Evolutionary conservation across 2,329 filamentous ascomycete genomes (phyloP).

Genomic region (Phyllachora maydis): DNA sequence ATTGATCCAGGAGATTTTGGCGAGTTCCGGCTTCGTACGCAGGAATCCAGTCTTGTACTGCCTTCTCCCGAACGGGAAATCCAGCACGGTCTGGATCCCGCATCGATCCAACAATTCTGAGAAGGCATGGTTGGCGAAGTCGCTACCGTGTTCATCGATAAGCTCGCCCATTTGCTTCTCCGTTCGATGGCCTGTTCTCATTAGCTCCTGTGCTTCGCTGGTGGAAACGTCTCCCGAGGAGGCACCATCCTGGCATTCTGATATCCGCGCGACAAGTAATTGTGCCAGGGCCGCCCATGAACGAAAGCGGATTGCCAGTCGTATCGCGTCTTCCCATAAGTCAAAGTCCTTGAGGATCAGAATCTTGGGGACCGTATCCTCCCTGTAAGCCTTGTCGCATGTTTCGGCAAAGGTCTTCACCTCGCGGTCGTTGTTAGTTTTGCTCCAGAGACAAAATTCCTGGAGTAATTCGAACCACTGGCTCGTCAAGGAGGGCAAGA

Average conservation of each 20-base stretch:
- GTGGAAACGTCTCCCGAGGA: constrained; percentile 12
- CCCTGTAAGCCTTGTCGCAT: constrained; percentile 22
- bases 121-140: constrained; percentile 61
- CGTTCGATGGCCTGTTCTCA: constrained; percentile 21
- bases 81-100: constrained; percentile 46
- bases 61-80: constrained; percentile 46
- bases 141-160: constrained; percentile 43
- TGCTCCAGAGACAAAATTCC: constrained; percentile 28
- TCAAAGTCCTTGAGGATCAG: constrained; percentile 30
- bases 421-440: constrained; percentile 19
- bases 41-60: constrained; percentile 63
- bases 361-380: constrained; percentile 30
- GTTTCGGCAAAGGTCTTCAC: constrained; percentile 23
- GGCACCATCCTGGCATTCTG: constrained; percentile 15
- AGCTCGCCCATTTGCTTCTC: constrained; percentile 24
- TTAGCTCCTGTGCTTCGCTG: constrained; percentile 15
- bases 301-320: constrained; percentile 34
- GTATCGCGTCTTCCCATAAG: constrained; percentile 36
- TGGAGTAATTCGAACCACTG: constrained; percentile 31
- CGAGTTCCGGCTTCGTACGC: constrained; percentile 46
- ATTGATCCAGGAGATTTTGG: constrained; percentile 86
- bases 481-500: constrained; percentile 29
- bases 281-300: constrained; percentile 33
- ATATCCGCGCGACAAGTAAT: constrained; percentile 31
- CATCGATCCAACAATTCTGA: constrained; percentile 50